Evolutionary conservation across 176 grass and related monocot genomes (phyloP).

Genomic region (Ensete ventricosum): DNA sequence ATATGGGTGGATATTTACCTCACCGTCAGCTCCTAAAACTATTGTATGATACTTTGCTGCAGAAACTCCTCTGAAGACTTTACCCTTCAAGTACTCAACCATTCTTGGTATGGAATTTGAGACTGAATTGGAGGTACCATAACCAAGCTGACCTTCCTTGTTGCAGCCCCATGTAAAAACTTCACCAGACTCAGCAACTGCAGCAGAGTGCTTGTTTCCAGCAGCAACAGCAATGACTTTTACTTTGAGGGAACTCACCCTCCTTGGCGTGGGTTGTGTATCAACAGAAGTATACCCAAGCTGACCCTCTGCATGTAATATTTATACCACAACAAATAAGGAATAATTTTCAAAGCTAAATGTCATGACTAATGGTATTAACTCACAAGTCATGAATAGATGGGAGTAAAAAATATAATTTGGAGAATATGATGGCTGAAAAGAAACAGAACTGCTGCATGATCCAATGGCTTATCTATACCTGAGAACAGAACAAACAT

Average conservation of each 20-base stretch:
- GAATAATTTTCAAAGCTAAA: conserved; percentile 6
- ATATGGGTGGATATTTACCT: conserved; percentile 41
- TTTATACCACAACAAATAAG: conserved; percentile 18
- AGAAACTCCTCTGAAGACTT: conserved; percentile 66
- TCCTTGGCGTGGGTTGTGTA: conserved; percentile 84
- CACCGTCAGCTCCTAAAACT: conserved; percentile 70
- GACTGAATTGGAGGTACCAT: conserved; percentile 96
- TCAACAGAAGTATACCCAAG: conserved; percentile 97
- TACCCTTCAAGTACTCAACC: conserved; percentile 97
- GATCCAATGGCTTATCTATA: background rate
- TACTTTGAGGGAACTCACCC: conserved; percentile 65
- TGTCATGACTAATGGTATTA: background rate
- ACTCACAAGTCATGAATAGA: background rate
- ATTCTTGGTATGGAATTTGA: conserved; percentile 91
- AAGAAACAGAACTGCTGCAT: background rate
- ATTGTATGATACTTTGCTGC: conserved; percentile 90
- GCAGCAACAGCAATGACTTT: conserved; percentile 81
- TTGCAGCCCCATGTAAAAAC: conserved; percentile 97
- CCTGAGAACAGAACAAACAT: background rate
- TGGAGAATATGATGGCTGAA: background rate
- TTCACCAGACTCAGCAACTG: conserved; percentile 71
- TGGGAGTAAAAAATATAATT: background rate
- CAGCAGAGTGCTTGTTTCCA: conserved; percentile 94
- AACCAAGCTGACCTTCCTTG: conserved; percentile 97
- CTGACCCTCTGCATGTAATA: conserved; percentile 72